These are phyloP conservation scores for Lecanicillium sp. DNA, from an alignment of 2,329 filamentous ascomycete species.

Conservation along the genomic window DNA sequence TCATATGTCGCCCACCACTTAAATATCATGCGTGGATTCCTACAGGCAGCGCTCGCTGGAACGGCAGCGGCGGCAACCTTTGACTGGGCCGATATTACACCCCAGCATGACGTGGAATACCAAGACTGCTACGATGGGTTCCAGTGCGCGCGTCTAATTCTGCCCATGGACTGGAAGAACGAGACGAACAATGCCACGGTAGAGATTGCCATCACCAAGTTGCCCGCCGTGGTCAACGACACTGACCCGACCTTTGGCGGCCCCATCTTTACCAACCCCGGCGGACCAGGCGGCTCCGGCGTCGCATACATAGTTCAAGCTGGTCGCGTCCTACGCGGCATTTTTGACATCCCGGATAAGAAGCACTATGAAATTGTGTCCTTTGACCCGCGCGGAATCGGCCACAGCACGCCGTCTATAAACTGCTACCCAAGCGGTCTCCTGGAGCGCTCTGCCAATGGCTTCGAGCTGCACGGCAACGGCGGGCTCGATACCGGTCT, in stretches of 20 bases:
- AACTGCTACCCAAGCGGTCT: conserved; percentile 28
- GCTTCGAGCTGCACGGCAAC: conserved; percentile 23
- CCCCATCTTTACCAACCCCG: conserved; percentile 35
- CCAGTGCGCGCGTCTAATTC: conserved; percentile 32
- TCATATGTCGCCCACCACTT: too few relatives aligned
- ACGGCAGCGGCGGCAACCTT: conserved; percentile 16
- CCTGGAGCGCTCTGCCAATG: conserved; percentile 20
- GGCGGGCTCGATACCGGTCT: conserved; percentile 15
- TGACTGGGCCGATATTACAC: conserved; percentile 27
- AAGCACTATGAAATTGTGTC: conserved; percentile 33
- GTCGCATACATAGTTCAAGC: conserved; percentile 17
- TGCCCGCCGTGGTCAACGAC: conserved; percentile 29
- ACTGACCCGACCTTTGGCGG: conserved; percentile 32
- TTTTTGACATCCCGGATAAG: conserved; percentile 17
- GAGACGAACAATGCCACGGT: conserved; percentile 19
- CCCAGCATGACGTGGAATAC: conserved; percentile 27
- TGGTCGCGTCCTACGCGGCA: conserved; percentile 22
- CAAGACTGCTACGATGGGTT: conserved; percentile 29
- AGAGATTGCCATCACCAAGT: conserved; percentile 32
- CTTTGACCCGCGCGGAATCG: conserved; percentile 37
- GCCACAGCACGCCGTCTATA: conserved; percentile 25
- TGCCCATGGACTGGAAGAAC: conserved; percentile 36
- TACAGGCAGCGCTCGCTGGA: neutral
- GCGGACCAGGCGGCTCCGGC: conserved; percentile 36
- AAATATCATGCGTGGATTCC: too few relatives aligned